A percentile compares a stretch with the other conserved stretches of the same genome.
Evolutionary conservation across 495 filamentous ascomycete species (phyloP).

Genomic region (Penicillium silybi): DNA sequence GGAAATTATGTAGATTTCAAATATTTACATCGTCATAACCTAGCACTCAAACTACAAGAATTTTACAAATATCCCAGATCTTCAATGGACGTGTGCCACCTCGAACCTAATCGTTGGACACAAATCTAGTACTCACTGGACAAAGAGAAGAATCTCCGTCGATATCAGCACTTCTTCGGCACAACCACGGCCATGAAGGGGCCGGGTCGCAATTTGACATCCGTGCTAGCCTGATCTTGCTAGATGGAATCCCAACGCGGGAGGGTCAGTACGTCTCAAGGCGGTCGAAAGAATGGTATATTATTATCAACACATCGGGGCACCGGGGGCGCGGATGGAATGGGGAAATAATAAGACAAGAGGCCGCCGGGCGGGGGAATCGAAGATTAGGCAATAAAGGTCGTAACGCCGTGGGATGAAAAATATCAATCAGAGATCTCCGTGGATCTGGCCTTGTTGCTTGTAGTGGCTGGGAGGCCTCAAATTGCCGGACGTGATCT

Average conservation of each 20-base stretch:
- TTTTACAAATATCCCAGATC: constrained; percentile 33
- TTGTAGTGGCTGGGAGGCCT: constrained; percentile 18
- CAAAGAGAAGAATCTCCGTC: constrained; percentile 23
- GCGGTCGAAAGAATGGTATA: constrained; percentile 14
- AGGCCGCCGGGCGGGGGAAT: constrained; percentile 28
- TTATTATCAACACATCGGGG: constrained; percentile 35
- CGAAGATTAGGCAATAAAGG: constrained; percentile 26
- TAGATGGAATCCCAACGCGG: neutral
- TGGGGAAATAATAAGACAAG: constrained; percentile 29
- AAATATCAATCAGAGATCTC: constrained; percentile 20
- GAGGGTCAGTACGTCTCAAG: neutral
- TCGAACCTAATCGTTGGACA: constrained; percentile 36
- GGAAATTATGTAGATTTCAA: no score
- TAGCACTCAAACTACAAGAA: neutral
- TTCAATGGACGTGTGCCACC: constrained; percentile 50
- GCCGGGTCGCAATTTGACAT: constrained; percentile 99
- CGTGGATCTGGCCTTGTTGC: neutral
- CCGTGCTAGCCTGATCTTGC: constrained; percentile 63
- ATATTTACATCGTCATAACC: no score
- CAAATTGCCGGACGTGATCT: constrained; percentile 50
- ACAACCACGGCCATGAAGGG: constrained; percentile 82
- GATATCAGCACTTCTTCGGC: constrained; percentile 81
- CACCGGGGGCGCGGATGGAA: constrained; percentile 10
- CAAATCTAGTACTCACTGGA: constrained; percentile 51
- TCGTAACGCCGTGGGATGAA: constrained; percentile 33